These are phyloP conservation scores for Moricandia moricandioides DNA, from an alignment of 345 rosid species.

Conservation along the genomic window DNA sequence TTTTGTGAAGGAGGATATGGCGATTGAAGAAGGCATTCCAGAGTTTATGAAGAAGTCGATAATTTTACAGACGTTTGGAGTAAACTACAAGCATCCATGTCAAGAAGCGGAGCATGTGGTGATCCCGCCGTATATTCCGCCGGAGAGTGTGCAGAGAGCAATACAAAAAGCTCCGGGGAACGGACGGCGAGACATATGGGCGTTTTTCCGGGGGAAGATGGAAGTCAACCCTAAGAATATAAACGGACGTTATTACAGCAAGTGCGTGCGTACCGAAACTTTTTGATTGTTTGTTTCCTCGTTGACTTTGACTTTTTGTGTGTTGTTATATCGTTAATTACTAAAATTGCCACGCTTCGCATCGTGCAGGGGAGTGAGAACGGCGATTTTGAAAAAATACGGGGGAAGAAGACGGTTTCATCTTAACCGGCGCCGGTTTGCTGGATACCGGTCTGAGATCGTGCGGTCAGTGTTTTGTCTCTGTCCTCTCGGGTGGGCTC, in stretches of 20 bases:
- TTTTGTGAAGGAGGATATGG: conserved; percentile 68
- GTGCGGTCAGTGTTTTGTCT: conserved; percentile 77
- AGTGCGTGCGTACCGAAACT: conserved; percentile 42
- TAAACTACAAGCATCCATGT: conserved; percentile 77
- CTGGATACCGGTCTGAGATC: conserved; percentile 82
- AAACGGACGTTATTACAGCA: conserved; percentile 92
- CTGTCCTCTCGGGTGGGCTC: conserved; percentile 98
- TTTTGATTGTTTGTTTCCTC: background rate
- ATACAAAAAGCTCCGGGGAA: conserved; percentile 41
- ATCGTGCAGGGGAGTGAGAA: conserved; percentile 70
- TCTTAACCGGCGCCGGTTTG: conserved; percentile 68
- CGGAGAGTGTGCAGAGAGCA: conserved; percentile 53
- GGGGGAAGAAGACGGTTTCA: conserved; percentile 67
- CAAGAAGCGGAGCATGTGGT: conserved; percentile 79
- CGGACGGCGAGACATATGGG: conserved; percentile 73
- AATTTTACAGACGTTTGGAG: conserved; percentile 88
- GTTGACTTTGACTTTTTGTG: background rate
- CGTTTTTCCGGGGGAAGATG: conserved; percentile 92
- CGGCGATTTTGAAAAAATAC: conserved; percentile 72
- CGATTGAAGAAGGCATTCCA: conserved; percentile 76
- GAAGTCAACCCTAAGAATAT: conserved; percentile 92
- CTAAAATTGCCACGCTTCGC: background rate
- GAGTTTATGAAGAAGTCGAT: conserved; percentile 79
- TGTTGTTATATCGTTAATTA: background rate
- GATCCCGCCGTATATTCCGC: conserved; percentile 87